Evolutionary conservation across 305 asterid species (phyloP).

Genomic region (Fraxinus dipetala): DNA sequence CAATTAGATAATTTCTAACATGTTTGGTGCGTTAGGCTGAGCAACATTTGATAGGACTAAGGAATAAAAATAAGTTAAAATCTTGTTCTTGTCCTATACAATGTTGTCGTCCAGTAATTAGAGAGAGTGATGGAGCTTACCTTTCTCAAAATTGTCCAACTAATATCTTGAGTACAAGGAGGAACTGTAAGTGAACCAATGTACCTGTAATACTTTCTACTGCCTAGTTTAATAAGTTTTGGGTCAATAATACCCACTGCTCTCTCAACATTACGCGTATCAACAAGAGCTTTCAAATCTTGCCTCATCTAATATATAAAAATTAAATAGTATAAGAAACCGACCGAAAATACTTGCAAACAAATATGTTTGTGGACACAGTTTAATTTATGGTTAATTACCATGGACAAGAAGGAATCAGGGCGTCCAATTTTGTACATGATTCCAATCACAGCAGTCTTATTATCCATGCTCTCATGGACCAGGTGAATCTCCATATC

Average conservation of each 20-base stretch:
- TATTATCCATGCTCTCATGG: conserved; percentile 42
- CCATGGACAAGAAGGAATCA: conserved; percentile 53
- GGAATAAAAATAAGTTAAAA: neutral
- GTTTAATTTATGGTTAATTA: neutral
- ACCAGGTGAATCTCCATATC: conserved; percentile 63
- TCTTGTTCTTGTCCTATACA: neutral
- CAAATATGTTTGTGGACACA: neutral
- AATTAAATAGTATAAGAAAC: neutral
- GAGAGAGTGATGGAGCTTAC: neutral
- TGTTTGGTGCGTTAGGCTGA: neutral
- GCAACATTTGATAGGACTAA: neutral
- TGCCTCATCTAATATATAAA: conserved; percentile 16
- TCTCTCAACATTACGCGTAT: conserved; percentile 17
- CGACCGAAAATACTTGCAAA: neutral
- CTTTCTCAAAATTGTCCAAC: conserved; percentile 40
- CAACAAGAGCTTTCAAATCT: conserved; percentile 10
- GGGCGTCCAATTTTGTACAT: conserved; percentile 51
- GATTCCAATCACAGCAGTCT: conserved; percentile 56
- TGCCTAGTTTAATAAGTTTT: conserved; percentile 20
- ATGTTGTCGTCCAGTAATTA: neutral
- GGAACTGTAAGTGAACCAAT: conserved; percentile 51
- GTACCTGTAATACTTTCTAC: conserved; percentile 36
- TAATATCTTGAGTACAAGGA: conserved; percentile 40
- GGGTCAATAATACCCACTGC: conserved; percentile 34
- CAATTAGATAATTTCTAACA: neutral